These are phyloP conservation scores for Aspergillus olivimuriae DNA, from an alignment of 495 filamentous ascomycete species.

Conservation along the genomic window DNA sequence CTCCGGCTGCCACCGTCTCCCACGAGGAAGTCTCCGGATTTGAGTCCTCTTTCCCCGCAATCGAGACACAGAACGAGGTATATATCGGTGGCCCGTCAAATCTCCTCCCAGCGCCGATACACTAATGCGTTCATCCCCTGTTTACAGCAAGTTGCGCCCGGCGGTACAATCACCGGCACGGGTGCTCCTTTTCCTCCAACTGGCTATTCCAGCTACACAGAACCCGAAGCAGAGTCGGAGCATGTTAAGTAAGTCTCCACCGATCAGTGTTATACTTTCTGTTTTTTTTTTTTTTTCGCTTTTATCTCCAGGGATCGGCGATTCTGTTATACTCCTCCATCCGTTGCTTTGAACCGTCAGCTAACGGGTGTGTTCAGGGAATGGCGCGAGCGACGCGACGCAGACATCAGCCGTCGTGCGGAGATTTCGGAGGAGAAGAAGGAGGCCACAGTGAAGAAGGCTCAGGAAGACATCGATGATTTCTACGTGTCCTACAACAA, in stretches of 20 bases:
- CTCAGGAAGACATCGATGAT: constrained; percentile 86
- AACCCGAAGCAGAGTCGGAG: constrained; percentile 74
- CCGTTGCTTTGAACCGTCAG: background rate
- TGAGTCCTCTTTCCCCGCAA: constrained; percentile 80
- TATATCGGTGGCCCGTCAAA: constrained; percentile 12
- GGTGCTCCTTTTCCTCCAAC: constrained; percentile 62
- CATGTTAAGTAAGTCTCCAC: constrained; percentile 66
- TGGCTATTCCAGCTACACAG: constrained; percentile 42
- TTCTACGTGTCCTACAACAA: constrained; percentile 99
- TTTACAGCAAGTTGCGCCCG: constrained; percentile 69
- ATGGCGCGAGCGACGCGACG: constrained; percentile 88
- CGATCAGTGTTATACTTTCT: background rate
- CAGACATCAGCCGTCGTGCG: constrained; percentile 66
- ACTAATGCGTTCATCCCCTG: constrained; percentile 16
- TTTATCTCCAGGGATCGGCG: background rate
- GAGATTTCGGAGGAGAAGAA: constrained; percentile 73
- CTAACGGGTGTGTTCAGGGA: constrained; percentile 37
- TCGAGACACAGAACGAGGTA: constrained; percentile 78
- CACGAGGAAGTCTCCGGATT: constrained; percentile 64
- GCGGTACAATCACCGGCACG: constrained; percentile 82
- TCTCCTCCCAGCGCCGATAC: constrained; percentile 6
- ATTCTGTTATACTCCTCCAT: too few relatives aligned
- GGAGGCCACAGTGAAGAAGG: constrained; percentile 72
- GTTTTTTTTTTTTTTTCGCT: background rate
- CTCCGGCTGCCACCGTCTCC: constrained; percentile 23